Evolutionary conservation across 441 rosid genomes (phyloP).

Genomic region (Kokia cookei): DNA sequence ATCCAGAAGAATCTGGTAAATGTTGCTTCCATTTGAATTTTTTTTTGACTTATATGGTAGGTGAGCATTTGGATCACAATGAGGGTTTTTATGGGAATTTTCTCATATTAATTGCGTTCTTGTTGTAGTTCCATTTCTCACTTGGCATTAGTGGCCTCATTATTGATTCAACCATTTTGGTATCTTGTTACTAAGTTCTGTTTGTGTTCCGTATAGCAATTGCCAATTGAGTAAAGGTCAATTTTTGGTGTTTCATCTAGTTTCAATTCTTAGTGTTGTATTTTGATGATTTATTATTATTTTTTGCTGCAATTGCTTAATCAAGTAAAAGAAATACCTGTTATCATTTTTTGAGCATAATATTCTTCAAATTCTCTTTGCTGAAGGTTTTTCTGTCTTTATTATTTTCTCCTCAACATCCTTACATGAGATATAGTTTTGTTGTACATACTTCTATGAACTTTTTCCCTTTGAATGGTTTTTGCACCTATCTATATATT

Average conservation of each 20-base stretch:
- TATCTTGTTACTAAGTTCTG: background rate
- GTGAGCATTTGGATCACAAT: background rate
- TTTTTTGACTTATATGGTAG: background rate
- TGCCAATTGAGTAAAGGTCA: background rate
- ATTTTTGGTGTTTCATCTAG: background rate
- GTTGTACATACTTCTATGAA: background rate
- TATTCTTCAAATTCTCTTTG: background rate
- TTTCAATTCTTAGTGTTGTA: background rate
- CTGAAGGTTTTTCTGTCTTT: background rate
- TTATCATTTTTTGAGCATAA: background rate
- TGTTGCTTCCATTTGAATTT: background rate
- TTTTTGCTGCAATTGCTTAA: background rate
- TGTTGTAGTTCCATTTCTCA: background rate
- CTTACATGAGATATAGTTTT: background rate
- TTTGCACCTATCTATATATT: background rate
- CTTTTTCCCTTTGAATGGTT: background rate
- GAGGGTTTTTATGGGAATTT: background rate
- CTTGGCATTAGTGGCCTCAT: background rate
- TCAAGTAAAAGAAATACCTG: background rate
- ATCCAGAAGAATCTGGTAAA: slow-evolving; percentile 86
- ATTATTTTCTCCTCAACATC: background rate
- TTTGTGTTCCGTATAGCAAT: background rate
- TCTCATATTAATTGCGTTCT: background rate
- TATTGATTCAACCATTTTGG: background rate
- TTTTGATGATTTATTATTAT: background rate